Evolutionary conservation across 495 filamentous ascomycete species (phyloP).

Genomic region (Aspergillus kassunensis): DNA sequence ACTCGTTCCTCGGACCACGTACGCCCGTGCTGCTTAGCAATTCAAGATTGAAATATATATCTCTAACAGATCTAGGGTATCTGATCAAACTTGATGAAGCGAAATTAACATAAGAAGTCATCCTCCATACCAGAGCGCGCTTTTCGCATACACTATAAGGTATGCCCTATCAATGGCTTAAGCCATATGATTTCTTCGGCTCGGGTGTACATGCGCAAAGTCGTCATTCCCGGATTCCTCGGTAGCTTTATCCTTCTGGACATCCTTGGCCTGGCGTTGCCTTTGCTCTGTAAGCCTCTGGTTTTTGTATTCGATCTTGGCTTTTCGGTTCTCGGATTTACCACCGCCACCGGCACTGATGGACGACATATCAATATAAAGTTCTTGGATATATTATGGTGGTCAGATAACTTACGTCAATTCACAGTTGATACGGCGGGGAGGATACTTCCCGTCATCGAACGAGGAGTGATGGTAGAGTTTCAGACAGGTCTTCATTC

Average conservation of each 20-base stretch:
- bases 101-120: background rate
- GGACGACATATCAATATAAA: conserved; percentile 13
- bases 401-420: conserved; percentile 59
- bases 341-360: conserved; percentile 71
- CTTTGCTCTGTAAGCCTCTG: conserved; percentile 81
- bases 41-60: background rate
- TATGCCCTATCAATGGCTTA: too few species aligned
- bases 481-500: conserved; percentile 90
- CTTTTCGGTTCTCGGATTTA: conserved; percentile 63
- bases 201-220: conserved; percentile 54
- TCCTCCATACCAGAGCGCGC: background rate
- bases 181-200: conserved; percentile 48
- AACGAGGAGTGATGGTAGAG: conserved; percentile 85
- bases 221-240: conserved; percentile 29
- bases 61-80: conserved; percentile 3
- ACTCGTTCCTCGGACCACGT: too few species aligned
- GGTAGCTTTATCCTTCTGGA: conserved; percentile 44
- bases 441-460: conserved; percentile 58
- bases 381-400: too few species aligned
- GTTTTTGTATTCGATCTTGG: conserved; percentile 84
- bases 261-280: conserved; percentile 49
- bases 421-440: conserved; percentile 84
- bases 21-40: too few species aligned
- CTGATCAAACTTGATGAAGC: conserved; percentile 2
- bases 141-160: background rate